Base-by-base conservation (phyloP, 768 basidiomycete genomes). In the Suillus paluster region DNA sequence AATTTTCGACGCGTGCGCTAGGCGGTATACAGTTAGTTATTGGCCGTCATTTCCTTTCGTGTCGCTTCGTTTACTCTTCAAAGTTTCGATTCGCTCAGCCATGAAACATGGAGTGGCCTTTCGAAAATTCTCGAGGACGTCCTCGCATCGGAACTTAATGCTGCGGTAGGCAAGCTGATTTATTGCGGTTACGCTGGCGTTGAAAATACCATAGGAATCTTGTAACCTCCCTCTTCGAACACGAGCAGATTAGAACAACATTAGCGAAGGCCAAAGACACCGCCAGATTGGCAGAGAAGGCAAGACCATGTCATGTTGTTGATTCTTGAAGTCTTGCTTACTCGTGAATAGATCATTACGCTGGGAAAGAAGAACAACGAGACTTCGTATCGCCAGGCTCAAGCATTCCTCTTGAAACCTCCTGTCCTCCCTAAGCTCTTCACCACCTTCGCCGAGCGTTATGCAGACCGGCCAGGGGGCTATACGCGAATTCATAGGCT, bases 71-170 rank as follows among this genome's bases (percentile, higher is more conserved):
- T 48, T n/a, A 27, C 11, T n/a, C 49, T n/a, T 5, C 11, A 54
- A 21, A 54, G 38, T 44, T 44, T 9, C 19, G 30, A 50, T 39
- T 39, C 19, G 23, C 14, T 49, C 67, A 63, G 68, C 70, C 66
- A 96, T 97, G 95, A 95, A 97, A 81, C 95, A 98, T 87, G 94
- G 95, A 44, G 83, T 94, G 59, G 92, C 93, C 21, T 93, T 95
- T 76, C 86, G 95, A 72, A 97, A 96, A 72, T 87, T 97, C 73
- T 92, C 92, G 71, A 86, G 96, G 78, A 91, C 93, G 21, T 89
- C 94, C 59, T 92, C 95, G 12, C 97, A 99, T 73, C 83, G 97
- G 68, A 91, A 90, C 81, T 83, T 97, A 59, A 94, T 99, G 90
- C 81, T 99, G 59, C 84, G 97, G 95, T 96, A 68, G 62, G 83